Conservation (phyloP, 2,329 filamentous ascomycete species). For the Aspergillus novoparasiticus region DNA sequence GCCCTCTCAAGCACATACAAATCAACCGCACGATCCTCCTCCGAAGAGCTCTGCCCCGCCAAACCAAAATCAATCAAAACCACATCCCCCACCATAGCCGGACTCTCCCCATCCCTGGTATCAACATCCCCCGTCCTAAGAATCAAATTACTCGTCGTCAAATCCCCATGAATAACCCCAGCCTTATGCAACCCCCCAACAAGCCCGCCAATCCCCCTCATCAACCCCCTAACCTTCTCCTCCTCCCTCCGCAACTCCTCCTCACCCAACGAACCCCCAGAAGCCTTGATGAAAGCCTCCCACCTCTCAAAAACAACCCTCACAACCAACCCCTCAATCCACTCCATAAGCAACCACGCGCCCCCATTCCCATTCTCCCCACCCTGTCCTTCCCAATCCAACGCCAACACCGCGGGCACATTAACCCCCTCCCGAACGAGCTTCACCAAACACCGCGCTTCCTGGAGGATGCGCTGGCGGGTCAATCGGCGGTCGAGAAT, state of each 20-base stretch:
- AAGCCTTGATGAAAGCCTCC: slow-evolving; percentile 55
- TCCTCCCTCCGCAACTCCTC: slow-evolving; percentile 46
- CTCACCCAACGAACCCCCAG: slow-evolving; percentile 33
- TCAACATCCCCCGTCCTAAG: slow-evolving; percentile 52
- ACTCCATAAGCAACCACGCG: slow-evolving; percentile 82
- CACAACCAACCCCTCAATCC: slow-evolving; percentile 74
- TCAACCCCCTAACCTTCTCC: slow-evolving; percentile 59
- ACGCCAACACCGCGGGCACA: slow-evolving; percentile 78
- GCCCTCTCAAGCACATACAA: slow-evolving; percentile 93
- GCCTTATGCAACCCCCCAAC: slow-evolving; percentile 77
- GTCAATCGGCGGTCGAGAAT: slow-evolving; percentile 86
- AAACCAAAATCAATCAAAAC: slow-evolving; percentile 95
- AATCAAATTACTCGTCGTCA: slow-evolving; percentile 98
- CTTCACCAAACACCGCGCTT: slow-evolving; percentile 81
- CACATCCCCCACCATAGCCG: slow-evolving; percentile 67
- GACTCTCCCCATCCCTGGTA: slow-evolving; percentile 24
- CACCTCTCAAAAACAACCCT: slow-evolving; percentile 70
- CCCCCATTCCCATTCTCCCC: slow-evolving; percentile 60
- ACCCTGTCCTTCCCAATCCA: slow-evolving; percentile 65
- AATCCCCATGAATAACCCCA: slow-evolving; percentile 91
- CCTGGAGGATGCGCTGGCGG: slow-evolving; percentile 80
- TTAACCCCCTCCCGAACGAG: slow-evolving; percentile 76
- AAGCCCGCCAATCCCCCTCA: slow-evolving; percentile 70
- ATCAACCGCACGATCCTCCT: slow-evolving; percentile 94
- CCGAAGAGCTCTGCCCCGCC: slow-evolving; percentile 75